A percentile compares a stretch with the other conserved stretches of the same genome.
These are phyloP conservation scores for Saccharomycopsis javanensis DNA, from an alignment of 805 yeast species.

Conservation along the genomic window DNA sequence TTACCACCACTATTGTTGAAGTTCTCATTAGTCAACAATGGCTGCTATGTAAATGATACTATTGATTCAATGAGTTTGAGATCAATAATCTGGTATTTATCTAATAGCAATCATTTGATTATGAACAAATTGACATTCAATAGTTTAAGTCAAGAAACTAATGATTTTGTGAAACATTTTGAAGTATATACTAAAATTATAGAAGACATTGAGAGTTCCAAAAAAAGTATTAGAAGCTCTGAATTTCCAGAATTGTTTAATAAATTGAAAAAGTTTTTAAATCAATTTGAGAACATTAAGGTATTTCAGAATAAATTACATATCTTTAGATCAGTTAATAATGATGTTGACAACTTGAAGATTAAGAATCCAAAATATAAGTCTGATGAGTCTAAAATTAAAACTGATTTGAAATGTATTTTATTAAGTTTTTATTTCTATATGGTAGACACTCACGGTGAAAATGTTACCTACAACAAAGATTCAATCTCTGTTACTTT, in stretches of 20 bases:
- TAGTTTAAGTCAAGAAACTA: slow-evolving; percentile 8
- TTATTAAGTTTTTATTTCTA: slow-evolving; percentile 15
- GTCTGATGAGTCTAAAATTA: not conserved
- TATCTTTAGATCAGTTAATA: slow-evolving; percentile 7
- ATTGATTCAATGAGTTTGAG: slow-evolving; percentile 12
- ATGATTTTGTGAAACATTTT: slow-evolving; percentile 11
- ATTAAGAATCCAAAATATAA: not conserved
- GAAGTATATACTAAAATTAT: slow-evolving; percentile 8
- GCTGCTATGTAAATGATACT: slow-evolving; percentile 6
- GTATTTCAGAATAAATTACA: slow-evolving; percentile 9
- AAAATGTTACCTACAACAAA: slow-evolving; percentile 3
- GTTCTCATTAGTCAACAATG: slow-evolving; percentile 9
- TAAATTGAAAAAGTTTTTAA: slow-evolving; percentile 10
- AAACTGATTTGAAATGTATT: slow-evolving; percentile 6
- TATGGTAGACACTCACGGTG: slow-evolving; percentile 12
- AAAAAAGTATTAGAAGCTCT: not conserved
- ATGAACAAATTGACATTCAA: slow-evolving; percentile 14
- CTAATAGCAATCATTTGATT: slow-evolving; percentile 3
- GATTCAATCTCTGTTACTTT: slow-evolving; percentile 10
- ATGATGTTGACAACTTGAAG: slow-evolving; percentile 5
- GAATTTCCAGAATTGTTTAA: slow-evolving; percentile 5
- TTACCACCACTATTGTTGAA: slow-evolving; percentile 17
- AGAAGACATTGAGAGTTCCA: slow-evolving; percentile 3
- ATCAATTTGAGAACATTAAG: slow-evolving; percentile 5
- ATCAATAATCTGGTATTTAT: slow-evolving; percentile 15